phyloP scores from a whole-genome alignment of 1,139 yeast species.

The Protomyces gravidus region DNA sequence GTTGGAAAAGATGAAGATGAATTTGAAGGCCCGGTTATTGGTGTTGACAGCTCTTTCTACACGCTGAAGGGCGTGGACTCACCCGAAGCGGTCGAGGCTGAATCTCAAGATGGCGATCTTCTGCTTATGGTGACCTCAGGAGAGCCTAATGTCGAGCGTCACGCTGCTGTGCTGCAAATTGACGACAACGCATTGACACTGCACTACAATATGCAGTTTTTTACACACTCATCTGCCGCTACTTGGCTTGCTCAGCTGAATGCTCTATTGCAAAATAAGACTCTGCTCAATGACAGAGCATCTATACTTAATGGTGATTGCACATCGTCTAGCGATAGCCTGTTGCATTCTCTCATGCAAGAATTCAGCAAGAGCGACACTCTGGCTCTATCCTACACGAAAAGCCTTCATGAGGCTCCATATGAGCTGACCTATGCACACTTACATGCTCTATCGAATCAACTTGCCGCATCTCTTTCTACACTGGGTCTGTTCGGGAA shows the following conservation, averaged over 20 bases:
- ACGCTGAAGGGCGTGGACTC: background rate
- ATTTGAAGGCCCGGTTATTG: background rate
- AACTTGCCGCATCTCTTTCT: background rate
- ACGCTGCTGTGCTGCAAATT: background rate
- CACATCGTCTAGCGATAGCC: background rate
- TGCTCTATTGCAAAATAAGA: background rate
- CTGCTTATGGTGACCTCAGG: background rate
- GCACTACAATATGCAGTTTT: background rate
- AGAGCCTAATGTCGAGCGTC: background rate
- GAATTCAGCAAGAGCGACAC: background rate
- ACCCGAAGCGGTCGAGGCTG: background rate
- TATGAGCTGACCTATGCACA: background rate
- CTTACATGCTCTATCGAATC: slow-evolving; percentile 3
- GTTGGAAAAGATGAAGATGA: background rate
- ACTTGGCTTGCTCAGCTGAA: background rate
- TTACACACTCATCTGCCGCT: background rate
- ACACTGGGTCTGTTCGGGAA: background rate
- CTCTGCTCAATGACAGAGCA: background rate
- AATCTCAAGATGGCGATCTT: background rate
- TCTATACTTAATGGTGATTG: background rate
- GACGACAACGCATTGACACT: background rate
- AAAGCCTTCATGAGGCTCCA: background rate
- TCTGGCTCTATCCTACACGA: slow-evolving; percentile 1
- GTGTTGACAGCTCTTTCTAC: background rate
- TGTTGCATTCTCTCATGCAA: slow-evolving; percentile 8